These are phyloP conservation scores for Termitomyces sp. DNA, from an alignment of 768 basidiomycete genomes.

Conservation along the genomic window DNA sequence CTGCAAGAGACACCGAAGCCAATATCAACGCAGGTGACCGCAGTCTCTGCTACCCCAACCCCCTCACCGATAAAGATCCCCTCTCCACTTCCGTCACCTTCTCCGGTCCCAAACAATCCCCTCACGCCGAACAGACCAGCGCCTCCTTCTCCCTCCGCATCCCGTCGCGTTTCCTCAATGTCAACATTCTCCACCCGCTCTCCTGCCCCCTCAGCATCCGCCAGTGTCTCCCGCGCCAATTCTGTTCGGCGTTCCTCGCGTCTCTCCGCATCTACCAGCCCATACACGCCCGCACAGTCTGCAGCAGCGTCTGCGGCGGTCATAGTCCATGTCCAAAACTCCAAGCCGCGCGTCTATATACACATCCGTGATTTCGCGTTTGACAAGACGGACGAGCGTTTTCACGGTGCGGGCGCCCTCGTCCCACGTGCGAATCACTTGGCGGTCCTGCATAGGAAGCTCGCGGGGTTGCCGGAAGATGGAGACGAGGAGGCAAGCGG, in stretches of 20 bases:
- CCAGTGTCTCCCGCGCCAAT: constrained; percentile 10
- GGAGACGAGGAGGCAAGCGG: constrained; percentile 11
- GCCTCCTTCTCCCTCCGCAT: constrained; percentile 11
- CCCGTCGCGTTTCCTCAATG: constrained; percentile 19
- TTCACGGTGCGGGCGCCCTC: constrained; percentile 31
- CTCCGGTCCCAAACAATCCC: background rate
- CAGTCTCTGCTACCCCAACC: background rate
- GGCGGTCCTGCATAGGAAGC: constrained; percentile 23
- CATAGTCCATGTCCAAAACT: background rate
- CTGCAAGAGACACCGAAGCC: background rate
- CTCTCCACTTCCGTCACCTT: background rate
- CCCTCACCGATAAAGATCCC: constrained; percentile 2
- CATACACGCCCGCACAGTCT: background rate
- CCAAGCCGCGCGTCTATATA: constrained; percentile 17
- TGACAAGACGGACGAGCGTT: constrained; percentile 27
- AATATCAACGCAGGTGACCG: background rate
- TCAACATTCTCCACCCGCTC: constrained; percentile 23
- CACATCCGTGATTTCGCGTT: constrained; percentile 41
- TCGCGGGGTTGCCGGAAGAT: constrained; percentile 15
- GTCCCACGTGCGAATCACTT: constrained; percentile 36
- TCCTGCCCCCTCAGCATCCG: constrained; percentile 4
- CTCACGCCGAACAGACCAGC: constrained; percentile 17
- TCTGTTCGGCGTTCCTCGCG: constrained; percentile 4
- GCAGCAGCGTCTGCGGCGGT: background rate
- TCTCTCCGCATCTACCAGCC: background rate